phyloP scores from a whole-genome alignment of 805 yeast species.

The Myxozyma mucilagina region DNA sequence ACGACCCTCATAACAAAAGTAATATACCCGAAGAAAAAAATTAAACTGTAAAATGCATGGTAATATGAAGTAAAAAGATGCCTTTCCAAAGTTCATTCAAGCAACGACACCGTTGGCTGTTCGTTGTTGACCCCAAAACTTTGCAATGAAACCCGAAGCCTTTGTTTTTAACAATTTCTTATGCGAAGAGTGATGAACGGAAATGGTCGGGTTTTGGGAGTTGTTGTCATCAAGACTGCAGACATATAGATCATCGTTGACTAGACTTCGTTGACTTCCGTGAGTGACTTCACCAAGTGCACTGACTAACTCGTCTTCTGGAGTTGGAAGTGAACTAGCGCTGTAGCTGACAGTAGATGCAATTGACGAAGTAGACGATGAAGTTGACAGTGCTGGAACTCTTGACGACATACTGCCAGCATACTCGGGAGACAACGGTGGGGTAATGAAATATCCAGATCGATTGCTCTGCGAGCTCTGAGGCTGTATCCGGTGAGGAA shows the following conservation, averaged over 20 bases:
- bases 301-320: conserved; percentile 11
- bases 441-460: conserved; percentile 7
- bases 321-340: conserved; percentile 26
- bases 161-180: conserved; percentile 15
- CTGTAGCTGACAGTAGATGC: conserved; percentile 18
- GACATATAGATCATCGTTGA: conserved; percentile 3
- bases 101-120: neutral
- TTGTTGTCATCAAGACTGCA: conserved; percentile 5
- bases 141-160: conserved; percentile 31
- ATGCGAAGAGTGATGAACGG: conserved; percentile 1
- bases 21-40: neutral
- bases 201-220: neutral
- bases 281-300: neutral
- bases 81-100: neutral
- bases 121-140: conserved; percentile 29
- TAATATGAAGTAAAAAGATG: too few relatives aligned
- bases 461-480: neutral
- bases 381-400: conserved; percentile 11
- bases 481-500: conserved; percentile 15
- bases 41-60: too few relatives aligned
- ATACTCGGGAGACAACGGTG: conserved; percentile 19
- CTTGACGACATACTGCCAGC: conserved; percentile 4
- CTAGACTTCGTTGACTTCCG: neutral
- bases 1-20: too few relatives aligned
- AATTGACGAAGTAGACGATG: conserved; percentile 22